Conservation (phyloP, 306 rosid species). For the Vigna nakashimae region DNA sequence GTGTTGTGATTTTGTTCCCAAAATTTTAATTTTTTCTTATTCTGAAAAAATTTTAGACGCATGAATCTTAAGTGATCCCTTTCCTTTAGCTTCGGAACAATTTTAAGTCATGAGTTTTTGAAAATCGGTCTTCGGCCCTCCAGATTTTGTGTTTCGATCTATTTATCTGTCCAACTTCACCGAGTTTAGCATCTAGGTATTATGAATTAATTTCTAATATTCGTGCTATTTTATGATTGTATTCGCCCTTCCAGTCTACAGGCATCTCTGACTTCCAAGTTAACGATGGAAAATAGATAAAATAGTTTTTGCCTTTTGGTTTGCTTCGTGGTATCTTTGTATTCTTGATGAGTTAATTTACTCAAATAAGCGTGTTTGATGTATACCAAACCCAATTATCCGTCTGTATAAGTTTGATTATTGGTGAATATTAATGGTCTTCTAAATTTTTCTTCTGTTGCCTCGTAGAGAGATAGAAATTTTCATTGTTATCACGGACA, state of each 20-base stretch:
- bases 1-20: conserved; percentile 19
- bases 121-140: conserved; percentile 28
- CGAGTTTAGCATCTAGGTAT: conserved; percentile 46
- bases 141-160: conserved; percentile 41
- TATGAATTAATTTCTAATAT: conserved; percentile 1
- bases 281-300: conserved; percentile 7
- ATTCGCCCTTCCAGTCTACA: conserved; percentile 29
- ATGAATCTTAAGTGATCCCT: conserved; percentile 17
- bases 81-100: conserved; percentile 24
- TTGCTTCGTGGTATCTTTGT: conserved; percentile 16
- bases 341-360: conserved; percentile 16
- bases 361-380: conserved; percentile 15
- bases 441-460: conserved; percentile 9
- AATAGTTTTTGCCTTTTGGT: not conserved
- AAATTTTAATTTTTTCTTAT: not conserved
- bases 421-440: conserved; percentile 27
- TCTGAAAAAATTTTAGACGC: conserved; percentile 16
- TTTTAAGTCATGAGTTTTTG: conserved; percentile 28
- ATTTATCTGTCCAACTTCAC: conserved; percentile 27
- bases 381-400: not conserved
- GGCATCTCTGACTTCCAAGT: conserved; percentile 20
- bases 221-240: conserved; percentile 13
- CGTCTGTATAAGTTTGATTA: conserved; percentile 4
- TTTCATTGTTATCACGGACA: conserved; percentile 14
- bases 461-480: conserved; percentile 13